phyloP scores from a whole-genome alignment of 225 moss, liverwort and hornwort species.

The Polytrichum commune region DNA sequence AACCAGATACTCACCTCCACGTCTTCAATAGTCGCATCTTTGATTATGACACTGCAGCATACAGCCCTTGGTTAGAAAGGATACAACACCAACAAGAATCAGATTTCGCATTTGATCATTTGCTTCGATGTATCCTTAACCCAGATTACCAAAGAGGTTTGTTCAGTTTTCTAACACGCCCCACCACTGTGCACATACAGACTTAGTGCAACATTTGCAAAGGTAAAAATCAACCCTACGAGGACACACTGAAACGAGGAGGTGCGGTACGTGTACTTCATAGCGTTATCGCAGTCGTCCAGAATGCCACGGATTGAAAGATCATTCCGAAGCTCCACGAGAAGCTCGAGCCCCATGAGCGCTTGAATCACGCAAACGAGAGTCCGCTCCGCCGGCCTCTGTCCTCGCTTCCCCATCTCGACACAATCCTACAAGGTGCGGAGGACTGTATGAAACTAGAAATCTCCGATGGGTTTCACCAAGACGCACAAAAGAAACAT shows the following conservation, averaged over 20 bases:
- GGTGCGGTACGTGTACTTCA: slow-evolving; percentile 31
- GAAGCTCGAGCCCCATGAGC: slow-evolving; percentile 44
- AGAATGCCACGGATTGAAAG: slow-evolving; percentile 56
- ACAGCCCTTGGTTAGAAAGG: slow-evolving; percentile 2
- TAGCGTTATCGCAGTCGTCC: slow-evolving; percentile 66
- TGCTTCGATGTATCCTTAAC: neutral
- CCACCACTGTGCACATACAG: too few relatives aligned
- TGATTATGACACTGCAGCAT: slow-evolving; percentile 52
- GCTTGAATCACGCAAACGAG: slow-evolving; percentile 61
- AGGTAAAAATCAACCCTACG: too few relatives aligned
- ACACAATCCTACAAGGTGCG: neutral
- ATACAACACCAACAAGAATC: neutral
- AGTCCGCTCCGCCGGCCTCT: slow-evolving; percentile 50
- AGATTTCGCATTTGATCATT: neutral
- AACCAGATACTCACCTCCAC: slow-evolving; percentile 36
- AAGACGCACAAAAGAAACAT: too few relatives aligned
- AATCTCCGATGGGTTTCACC: too few relatives aligned
- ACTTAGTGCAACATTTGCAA: too few relatives aligned
- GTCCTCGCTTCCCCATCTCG: slow-evolving; percentile 52
- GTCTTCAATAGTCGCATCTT: slow-evolving; percentile 46
- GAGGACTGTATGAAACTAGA: too few relatives aligned
- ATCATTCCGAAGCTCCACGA: slow-evolving; percentile 67
- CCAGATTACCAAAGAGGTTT: neutral
- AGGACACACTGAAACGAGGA: too few relatives aligned
- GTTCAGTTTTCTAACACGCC: too few relatives aligned